phyloP scores from a whole-genome alignment of 1,139 yeast genomes.

The Hansenula lynferdii region DNA sequence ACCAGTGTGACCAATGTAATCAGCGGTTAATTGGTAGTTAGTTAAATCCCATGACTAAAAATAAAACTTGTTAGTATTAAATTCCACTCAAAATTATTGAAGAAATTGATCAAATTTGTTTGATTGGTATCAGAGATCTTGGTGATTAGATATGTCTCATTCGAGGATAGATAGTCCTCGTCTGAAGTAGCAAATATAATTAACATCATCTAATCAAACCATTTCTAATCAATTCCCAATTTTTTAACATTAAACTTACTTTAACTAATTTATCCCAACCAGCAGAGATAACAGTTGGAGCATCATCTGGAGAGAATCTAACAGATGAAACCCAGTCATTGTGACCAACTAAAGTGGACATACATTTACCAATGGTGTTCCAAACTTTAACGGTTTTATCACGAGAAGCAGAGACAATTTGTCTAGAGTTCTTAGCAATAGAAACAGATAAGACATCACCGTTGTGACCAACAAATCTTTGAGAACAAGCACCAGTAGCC shows the following conservation, averaged over 20 bases:
- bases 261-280: constrained; percentile 99
- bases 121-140: constrained; percentile 94
- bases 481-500: constrained; percentile 81
- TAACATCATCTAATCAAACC: constrained; percentile 49
- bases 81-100: constrained; percentile 14
- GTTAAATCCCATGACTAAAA: constrained; percentile 90
- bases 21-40: constrained; percentile 87
- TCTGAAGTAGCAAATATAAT: constrained; percentile 99
- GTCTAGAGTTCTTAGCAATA: constrained; percentile 95
- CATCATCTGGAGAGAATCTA: constrained; percentile 78
- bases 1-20: constrained; percentile 99
- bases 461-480: constrained; percentile 97
- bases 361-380: constrained; percentile 99
- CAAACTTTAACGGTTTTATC: constrained; percentile 99
- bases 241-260: too few species aligned
- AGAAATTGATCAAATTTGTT: constrained; percentile 3
- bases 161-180: constrained; percentile 60
- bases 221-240: too few species aligned
- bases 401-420: constrained; percentile 98
- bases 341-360: constrained; percentile 92
- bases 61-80: constrained; percentile 27
- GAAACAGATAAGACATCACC: constrained; percentile 97
- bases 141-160: constrained; percentile 98
- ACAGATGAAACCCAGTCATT: constrained; percentile 99
- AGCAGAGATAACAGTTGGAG: constrained; percentile 88